Base-by-base conservation (phyloP, 495 filamentous ascomycete genomes). In the Astrothelium macrocarpum region DNA sequence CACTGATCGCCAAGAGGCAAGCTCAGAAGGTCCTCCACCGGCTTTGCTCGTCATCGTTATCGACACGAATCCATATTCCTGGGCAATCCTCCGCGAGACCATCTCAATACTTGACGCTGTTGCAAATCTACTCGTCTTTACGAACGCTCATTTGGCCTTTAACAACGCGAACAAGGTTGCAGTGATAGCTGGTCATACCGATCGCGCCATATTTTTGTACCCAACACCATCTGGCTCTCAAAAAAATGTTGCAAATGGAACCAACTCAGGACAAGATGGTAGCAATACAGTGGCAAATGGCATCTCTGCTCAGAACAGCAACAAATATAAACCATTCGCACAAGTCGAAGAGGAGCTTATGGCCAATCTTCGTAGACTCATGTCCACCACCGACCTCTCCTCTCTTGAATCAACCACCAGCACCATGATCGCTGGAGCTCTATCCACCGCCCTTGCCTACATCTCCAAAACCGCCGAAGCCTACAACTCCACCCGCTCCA, bases 1-100 rank as follows among this genome's bases (percentile, higher is more conserved):
- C 68, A 93, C 91, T 65, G 86, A 90, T 68, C 90, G 94, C 75
- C 89, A 90, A 69, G 86, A 86, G 68, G 80, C 80, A 62, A 75
- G 78, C 66, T 78, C 80, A 42, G 76, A 83, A 26, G 79, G 80
- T 80, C 85, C 86, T 58, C 78, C 89, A 2, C 91, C 95, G 0
- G 96, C 94, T 32, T 85, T 98, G 45, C 84, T 95, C 60, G 88
- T 90, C 64, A 85, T 98, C 71, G 83, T 98, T 74, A 81, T 98
- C 78, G 94, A 98, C 78, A 96, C 94, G 46, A 97, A 97, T 72
- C 95, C 94, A 1, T 89, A 88, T 68, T 91, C 94, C 72, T 98
- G 94, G 94, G 85, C 89, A 2, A 80, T 88, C 58, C 82, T 97
- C 63, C 75, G 84, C 66, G 74, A 85, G 64, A 84, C 82, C 3